phyloP scores from a whole-genome alignment of 768 basidiomycete species.

The Boletus rex-veris region DNA sequence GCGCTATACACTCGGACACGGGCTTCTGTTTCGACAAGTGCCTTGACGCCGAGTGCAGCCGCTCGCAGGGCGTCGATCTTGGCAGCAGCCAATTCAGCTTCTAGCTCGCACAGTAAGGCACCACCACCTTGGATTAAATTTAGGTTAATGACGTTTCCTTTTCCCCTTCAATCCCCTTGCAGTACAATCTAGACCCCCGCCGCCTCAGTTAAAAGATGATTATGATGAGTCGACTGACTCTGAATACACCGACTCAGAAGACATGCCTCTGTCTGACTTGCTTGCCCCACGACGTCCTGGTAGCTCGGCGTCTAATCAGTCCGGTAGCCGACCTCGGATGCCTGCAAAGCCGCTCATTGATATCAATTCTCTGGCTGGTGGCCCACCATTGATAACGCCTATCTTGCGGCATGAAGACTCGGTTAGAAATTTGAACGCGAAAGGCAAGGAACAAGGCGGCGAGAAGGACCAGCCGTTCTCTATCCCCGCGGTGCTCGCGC shows the following conservation, averaged over 20 bases:
- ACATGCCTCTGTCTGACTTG: constrained; percentile 62
- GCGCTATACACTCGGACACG: constrained; percentile 32
- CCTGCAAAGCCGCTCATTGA: constrained; percentile 46
- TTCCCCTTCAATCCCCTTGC: not conserved
- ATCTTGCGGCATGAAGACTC: constrained; percentile 30
- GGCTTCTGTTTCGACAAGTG: constrained; percentile 58
- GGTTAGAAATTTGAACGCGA: constrained; percentile 20
- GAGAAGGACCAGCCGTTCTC: constrained; percentile 30
- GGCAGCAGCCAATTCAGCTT: constrained; percentile 31
- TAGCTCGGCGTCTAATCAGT: constrained; percentile 44
- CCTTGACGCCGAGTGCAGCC: constrained; percentile 48
- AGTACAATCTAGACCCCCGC: constrained; percentile 5
- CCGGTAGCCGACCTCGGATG: constrained; percentile 26
- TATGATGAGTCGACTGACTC: constrained; percentile 29
- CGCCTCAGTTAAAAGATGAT: constrained; percentile 8
- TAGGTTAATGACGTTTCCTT: not conserved
- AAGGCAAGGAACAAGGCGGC: constrained; percentile 16
- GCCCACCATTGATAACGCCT: constrained; percentile 36
- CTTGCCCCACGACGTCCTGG: constrained; percentile 64
- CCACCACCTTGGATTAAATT: not conserved
- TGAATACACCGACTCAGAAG: constrained; percentile 46
- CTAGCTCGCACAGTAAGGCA: constrained; percentile 30
- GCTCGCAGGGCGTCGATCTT: constrained; percentile 48
- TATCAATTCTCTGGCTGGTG: constrained; percentile 27
- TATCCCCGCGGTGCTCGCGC: constrained; percentile 24